Percentiles rank a stretch among this genome's conserved stretches.
Conservation (phyloP, 768 basidiomycete genomes). For the Trametes maxima region DNA sequence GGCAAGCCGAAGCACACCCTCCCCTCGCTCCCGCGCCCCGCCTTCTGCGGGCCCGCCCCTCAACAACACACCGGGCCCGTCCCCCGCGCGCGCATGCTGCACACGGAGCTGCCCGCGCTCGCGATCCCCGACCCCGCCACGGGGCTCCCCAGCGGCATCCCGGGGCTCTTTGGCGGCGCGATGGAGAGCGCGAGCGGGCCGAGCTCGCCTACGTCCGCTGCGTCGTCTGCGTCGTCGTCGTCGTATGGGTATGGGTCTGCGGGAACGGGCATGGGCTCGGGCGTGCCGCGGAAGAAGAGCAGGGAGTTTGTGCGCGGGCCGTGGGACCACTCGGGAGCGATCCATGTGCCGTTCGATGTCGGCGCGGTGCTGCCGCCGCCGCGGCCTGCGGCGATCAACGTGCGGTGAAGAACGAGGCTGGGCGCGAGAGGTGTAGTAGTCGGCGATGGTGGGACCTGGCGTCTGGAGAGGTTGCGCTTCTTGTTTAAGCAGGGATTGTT, state of each 20-base stretch:
- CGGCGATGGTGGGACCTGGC: not conserved
- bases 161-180: not conserved
- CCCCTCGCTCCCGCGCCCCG: constrained; percentile 65
- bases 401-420: constrained; percentile 15
- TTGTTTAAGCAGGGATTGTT: not conserved
- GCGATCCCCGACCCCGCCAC: constrained; percentile 7
- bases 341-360: constrained; percentile 30
- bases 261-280: not conserved
- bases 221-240: constrained; percentile 5
- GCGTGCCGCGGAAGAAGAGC: constrained; percentile 6
- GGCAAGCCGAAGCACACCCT: constrained; percentile 63
- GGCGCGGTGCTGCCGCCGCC: constrained; percentile 27
- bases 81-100: constrained; percentile 25
- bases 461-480: not conserved
- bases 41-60: constrained; percentile 31
- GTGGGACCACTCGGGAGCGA: constrained; percentile 32
- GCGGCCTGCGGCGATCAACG: constrained; percentile 26
- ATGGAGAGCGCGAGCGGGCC: constrained; percentile 15
- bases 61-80: constrained; percentile 14
- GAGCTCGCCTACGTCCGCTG: constrained; percentile 26
- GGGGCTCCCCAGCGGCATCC: not conserved
- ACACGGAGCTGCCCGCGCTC: constrained; percentile 19
- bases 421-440: not conserved
- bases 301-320: constrained; percentile 26
- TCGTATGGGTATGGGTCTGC: not conserved